Percentiles rank a stretch among this genome's conserved stretches.
phyloP scores from a whole-genome alignment of 768 basidiomycete species.

The Hemileccinum rubropunctum region DNA sequence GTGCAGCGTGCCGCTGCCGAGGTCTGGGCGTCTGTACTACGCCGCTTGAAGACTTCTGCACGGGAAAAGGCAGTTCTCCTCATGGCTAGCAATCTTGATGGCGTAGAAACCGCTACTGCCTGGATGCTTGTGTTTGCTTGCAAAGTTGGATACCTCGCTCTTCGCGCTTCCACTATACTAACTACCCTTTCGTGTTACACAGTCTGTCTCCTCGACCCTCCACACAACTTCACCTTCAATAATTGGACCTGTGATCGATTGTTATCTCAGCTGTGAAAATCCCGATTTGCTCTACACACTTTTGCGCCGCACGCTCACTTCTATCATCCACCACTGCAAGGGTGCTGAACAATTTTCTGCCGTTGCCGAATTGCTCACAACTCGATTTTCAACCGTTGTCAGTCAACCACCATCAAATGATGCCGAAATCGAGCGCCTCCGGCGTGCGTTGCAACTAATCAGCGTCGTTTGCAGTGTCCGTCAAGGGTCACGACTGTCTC shows the following conservation, averaged over 20 bases:
- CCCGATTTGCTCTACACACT: slow-evolving; percentile 49
- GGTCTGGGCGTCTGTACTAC: slow-evolving; percentile 79
- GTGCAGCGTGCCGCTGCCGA: slow-evolving; percentile 79
- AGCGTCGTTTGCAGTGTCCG: slow-evolving; percentile 61
- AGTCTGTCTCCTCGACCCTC: slow-evolving; percentile 82
- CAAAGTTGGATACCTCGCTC: slow-evolving; percentile 47
- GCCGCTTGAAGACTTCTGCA: slow-evolving; percentile 63
- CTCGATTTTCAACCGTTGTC: slow-evolving; percentile 31
- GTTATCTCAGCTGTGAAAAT: slow-evolving; percentile 44
- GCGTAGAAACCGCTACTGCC: slow-evolving; percentile 61
- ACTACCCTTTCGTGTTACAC: not conserved
- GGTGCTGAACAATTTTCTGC: slow-evolving; percentile 59
- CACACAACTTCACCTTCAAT: slow-evolving; percentile 73
- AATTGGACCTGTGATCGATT: slow-evolving; percentile 53
- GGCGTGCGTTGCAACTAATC: slow-evolving; percentile 55
- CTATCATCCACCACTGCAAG: slow-evolving; percentile 81
- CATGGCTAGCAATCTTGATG: slow-evolving; percentile 49
- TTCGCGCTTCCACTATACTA: not conserved
- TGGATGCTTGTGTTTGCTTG: slow-evolving; percentile 78
- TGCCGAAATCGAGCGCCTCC: slow-evolving; percentile 37
- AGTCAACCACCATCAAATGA: slow-evolving; percentile 1
- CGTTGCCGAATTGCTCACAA: slow-evolving; percentile 52
- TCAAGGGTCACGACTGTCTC: slow-evolving; percentile 63
- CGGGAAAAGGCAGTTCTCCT: slow-evolving; percentile 55
- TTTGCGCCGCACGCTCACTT: slow-evolving; percentile 71